phyloP scores from a whole-genome alignment of 2,329 filamentous ascomycete genomes.

The Sarocladium kiliense region DNA sequence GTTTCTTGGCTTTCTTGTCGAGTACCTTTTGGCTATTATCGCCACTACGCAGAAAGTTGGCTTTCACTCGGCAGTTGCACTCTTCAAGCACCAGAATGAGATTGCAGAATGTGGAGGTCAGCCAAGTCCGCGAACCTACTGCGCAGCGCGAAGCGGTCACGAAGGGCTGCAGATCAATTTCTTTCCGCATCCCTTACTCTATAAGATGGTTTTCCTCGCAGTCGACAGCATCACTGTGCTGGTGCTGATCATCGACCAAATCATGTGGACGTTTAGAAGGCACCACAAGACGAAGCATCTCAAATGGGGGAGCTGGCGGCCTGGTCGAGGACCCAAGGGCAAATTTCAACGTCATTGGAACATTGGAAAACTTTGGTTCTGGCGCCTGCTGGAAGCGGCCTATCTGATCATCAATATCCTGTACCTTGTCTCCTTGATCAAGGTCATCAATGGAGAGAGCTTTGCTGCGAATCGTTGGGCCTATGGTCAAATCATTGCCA shows the following conservation, averaged over 20 bases:
- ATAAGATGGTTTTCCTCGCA: slow-evolving; percentile 31
- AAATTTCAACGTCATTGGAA: slow-evolving; percentile 22
- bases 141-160: slow-evolving; percentile 27
- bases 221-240: slow-evolving; percentile 30
- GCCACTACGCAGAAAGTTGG: slow-evolving; percentile 30
- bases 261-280: slow-evolving; percentile 31
- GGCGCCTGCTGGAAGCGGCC: slow-evolving; percentile 28
- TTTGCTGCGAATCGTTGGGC: slow-evolving; percentile 30
- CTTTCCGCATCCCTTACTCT: slow-evolving; percentile 31
- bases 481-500: slow-evolving; percentile 34
- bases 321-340: slow-evolving; percentile 26
- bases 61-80: slow-evolving; percentile 27
- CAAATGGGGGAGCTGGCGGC: slow-evolving; percentile 23
- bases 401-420: slow-evolving; percentile 33
- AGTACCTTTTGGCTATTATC: slow-evolving; percentile 32
- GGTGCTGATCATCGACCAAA: slow-evolving; percentile 26
- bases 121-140: slow-evolving; percentile 33
- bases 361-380: slow-evolving; percentile 24
- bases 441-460: slow-evolving; percentile 29
- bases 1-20: slow-evolving; percentile 32
- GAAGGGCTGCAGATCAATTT: slow-evolving; percentile 28
- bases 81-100: slow-evolving; percentile 26
- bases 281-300: slow-evolving; percentile 26
- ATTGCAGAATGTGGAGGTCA: slow-evolving; percentile 28
- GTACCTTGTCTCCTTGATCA: slow-evolving; percentile 31